These are phyloP conservation scores for Yamadazyma buinensis DNA, from an alignment of 1,139 yeast species.

Conservation along the genomic window DNA sequence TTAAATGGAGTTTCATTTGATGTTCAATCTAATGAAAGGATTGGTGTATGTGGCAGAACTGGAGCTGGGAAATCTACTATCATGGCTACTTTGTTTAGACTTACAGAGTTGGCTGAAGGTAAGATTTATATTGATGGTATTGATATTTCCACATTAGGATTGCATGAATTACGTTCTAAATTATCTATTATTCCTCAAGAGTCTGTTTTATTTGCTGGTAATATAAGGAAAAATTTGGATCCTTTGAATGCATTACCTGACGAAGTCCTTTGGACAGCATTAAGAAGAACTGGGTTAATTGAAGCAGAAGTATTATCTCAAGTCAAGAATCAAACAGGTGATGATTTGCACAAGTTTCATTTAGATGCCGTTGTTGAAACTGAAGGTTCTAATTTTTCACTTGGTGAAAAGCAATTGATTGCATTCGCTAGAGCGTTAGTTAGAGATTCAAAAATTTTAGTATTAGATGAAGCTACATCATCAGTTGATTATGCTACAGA, in stretches of 20 bases:
- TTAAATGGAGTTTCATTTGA: conserved; percentile 50
- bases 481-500: conserved; percentile 57
- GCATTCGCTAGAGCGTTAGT: conserved; percentile 53
- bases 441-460: conserved; percentile 44
- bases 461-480: conserved; percentile 56
- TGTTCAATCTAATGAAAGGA: conserved; percentile 54
- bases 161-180: conserved; percentile 69
- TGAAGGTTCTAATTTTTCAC: conserved; percentile 49
- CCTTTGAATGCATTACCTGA: conserved; percentile 43
- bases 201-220: conserved; percentile 83
- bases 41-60: conserved; percentile 78
- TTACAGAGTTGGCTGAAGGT: conserved; percentile 54
- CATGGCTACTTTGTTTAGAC: conserved; percentile 61
- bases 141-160: conserved; percentile 62
- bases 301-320: conserved; percentile 9
- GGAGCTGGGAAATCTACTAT: conserved; percentile 79
- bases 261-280: conserved; percentile 29
- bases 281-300: conserved; percentile 29
- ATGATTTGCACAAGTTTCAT: conserved; percentile 33
- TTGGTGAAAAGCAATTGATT: conserved; percentile 53
- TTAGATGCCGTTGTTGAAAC: conserved; percentile 48
- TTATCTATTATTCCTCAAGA: conserved; percentile 91
- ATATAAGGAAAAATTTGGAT: conserved; percentile 76
- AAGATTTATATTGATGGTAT: conserved; percentile 54
- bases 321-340: conserved; percentile 10